Evolutionary conservation across 140 eudicot genomes (phyloP), one percentile per base, ranked within the genome.

Genomic region (Flaveria floridana): DNA sequence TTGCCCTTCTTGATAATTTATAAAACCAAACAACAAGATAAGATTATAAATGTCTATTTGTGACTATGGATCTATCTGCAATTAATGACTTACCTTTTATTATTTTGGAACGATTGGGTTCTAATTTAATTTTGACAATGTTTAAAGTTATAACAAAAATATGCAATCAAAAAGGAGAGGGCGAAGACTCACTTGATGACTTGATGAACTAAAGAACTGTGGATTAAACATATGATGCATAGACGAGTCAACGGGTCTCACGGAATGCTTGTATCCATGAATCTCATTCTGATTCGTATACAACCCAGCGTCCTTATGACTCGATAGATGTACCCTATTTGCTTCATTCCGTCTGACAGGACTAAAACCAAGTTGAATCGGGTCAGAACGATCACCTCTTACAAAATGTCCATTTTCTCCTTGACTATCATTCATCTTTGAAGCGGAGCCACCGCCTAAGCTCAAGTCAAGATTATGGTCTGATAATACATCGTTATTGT

Each of bases 401-500:
- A 25, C 23, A 37, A 74, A 46, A 67, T 14, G 84, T 57, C 76
- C 71, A 30, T 56, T 47, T 80, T 80, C 79, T 56, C 48, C 76
- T 73, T 44, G 50, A n/a, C 18, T 46, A 64, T 79, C 37, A 9
- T 25, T 19, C 51, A 41, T 41, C 61, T 79, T 65, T 56, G 93
- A 80, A n/a, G 82, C 25, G 7, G 90, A 82, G 51, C 83, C 78
- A 9, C 97, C 97, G 39, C 84, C 84, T 79, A 94, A 84, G 82
- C 99, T 90, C 81, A 94, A 80, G 75, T 94, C 99, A n/a, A 94
- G 91, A 82, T 83, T 91, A 78, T 88, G 95, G 46, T 48, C 96
- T 2, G 81, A 63, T 65, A 80, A 50, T 26, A 16, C 65, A 23
- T 68, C 59, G 56, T 30, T 41, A 79, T 66, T 42, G 53, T 41